Conservation (phyloP, 202 grass and related monocot species). For the Eragrostis tef region DNA sequence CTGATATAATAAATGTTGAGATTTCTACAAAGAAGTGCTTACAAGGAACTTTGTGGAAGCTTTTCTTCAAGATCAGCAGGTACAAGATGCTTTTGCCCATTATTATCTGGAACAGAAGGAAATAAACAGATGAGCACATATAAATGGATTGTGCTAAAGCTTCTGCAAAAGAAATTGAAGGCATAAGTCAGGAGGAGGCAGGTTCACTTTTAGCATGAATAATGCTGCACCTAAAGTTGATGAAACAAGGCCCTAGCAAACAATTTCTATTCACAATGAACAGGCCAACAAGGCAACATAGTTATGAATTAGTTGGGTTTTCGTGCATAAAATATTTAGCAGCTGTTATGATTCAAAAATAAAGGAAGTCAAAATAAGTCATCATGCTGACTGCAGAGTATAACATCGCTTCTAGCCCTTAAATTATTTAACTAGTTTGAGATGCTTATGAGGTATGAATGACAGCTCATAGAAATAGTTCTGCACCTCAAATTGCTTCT, state of each 20-base stretch:
- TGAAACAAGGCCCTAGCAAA: background rate
- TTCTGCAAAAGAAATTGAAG: constrained; percentile 10
- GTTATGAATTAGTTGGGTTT: constrained; percentile 2
- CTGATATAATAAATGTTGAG: background rate
- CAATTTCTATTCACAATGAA: background rate
- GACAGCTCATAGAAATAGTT: background rate
- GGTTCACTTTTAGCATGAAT: constrained; percentile 19
- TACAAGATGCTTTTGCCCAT: constrained; percentile 47
- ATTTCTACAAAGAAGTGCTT: constrained; percentile 45
- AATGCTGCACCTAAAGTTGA: constrained; percentile 12
- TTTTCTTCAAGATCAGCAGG: constrained; percentile 46
- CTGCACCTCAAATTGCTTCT: background rate
- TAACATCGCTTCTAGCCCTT: constrained; percentile 30
- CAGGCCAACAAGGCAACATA: background rate
- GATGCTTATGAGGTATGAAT: constrained; percentile 14
- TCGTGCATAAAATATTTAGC: constrained; percentile 15
- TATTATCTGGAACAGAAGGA: constrained; percentile 61
- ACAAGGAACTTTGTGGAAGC: constrained; percentile 63
- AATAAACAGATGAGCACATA: constrained; percentile 20
- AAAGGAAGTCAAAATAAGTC: constrained; percentile 18
- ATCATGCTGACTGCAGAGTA: background rate
- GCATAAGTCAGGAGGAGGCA: constrained; percentile 1
- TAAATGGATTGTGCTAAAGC: constrained; percentile 25
- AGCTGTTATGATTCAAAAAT: background rate
- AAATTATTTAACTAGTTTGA: constrained; percentile 28